These are phyloP conservation scores for Elsinoe batatas DNA, from an alignment of 2,329 filamentous ascomycete genomes.

Conservation along the genomic window DNA sequence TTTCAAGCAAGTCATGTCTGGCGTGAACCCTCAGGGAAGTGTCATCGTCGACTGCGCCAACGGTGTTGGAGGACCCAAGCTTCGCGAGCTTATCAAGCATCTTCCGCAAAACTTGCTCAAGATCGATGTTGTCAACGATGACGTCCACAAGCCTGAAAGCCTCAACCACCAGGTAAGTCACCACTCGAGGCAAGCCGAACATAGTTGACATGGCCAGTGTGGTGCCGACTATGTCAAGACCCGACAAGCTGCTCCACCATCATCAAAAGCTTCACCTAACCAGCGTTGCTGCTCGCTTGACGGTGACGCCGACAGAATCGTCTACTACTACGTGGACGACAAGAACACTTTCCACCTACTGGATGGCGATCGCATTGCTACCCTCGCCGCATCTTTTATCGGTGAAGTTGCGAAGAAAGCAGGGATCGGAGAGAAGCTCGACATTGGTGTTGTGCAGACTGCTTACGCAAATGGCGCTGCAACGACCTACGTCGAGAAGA, in stretches of 20 bases:
- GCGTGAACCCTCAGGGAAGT: constrained; percentile 61
- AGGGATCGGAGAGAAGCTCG: constrained; percentile 67
- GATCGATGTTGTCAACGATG: constrained; percentile 83
- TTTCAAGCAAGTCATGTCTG: constrained; percentile 73
- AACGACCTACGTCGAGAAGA: constrained; percentile 82
- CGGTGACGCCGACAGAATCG: constrained; percentile 87
- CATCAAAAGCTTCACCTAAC: constrained; percentile 63
- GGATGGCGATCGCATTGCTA: constrained; percentile 93
- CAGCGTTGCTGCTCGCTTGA: constrained; percentile 85
- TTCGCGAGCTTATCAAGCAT: constrained; percentile 75
- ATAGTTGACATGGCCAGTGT: constrained; percentile 45
- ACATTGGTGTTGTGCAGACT: constrained; percentile 91
- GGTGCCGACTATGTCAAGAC: constrained; percentile 98
- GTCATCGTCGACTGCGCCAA: constrained; percentile 93
- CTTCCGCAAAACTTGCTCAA: constrained; percentile 66
- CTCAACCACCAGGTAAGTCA: constrained; percentile 71
- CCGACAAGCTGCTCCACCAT: constrained; percentile 79
- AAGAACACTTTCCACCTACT: constrained; percentile 81
- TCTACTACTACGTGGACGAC: constrained; percentile 86
- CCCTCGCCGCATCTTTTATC: constrained; percentile 86
- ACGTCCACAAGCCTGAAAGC: constrained; percentile 78
- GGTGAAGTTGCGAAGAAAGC: constrained; percentile 75
- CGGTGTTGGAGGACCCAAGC: constrained; percentile 86
- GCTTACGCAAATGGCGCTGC: constrained; percentile 95
- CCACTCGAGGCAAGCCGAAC: too few relatives aligned